Evolutionary conservation across 768 basidiomycete genomes (phyloP).

Genomic region (Gautieria morchelliformis): DNA sequence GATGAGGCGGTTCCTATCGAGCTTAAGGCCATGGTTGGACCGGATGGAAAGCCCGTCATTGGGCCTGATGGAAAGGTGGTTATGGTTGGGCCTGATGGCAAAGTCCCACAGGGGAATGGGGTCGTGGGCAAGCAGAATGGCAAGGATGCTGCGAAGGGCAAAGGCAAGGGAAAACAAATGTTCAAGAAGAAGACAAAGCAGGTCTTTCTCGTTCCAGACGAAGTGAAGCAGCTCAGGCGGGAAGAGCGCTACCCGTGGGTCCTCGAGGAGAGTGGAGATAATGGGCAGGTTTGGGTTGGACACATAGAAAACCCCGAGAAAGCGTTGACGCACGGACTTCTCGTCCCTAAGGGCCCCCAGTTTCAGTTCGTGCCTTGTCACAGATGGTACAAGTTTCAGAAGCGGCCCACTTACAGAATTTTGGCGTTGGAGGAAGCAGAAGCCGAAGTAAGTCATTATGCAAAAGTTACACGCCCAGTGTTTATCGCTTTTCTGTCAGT

Average conservation of each 20-base stretch:
- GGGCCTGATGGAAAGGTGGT: constrained; percentile 68
- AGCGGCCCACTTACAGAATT: constrained; percentile 66
- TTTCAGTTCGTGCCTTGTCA: constrained; percentile 86
- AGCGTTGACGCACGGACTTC: constrained; percentile 66
- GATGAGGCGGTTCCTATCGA: constrained; percentile 28
- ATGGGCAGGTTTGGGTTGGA: constrained; percentile 66
- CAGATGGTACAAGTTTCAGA: constrained; percentile 90
- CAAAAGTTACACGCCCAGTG: neutral
- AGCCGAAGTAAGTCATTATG: constrained; percentile 41
- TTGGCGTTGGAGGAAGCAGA: constrained; percentile 60
- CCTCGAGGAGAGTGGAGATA: constrained; percentile 66
- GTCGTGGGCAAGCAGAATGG: constrained; percentile 20
- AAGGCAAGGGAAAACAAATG: constrained; percentile 50
- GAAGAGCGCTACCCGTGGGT: constrained; percentile 93
- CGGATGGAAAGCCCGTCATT: constrained; percentile 77
- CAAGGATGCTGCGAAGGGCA: constrained; percentile 3
- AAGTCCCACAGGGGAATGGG: constrained; percentile 41
- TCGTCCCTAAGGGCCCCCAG: constrained; percentile 75
- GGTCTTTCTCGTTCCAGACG: constrained; percentile 76
- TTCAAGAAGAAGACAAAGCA: constrained; percentile 78
- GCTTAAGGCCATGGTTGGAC: constrained; percentile 70
- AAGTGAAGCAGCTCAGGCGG: constrained; percentile 62
- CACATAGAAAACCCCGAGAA: constrained; percentile 71
- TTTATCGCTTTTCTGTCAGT: constrained; percentile 19
- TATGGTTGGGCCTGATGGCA: constrained; percentile 72